Base-by-base conservation (phyloP, 371 early-diverging fungal genomes). In the Smittium culicis region DNA sequence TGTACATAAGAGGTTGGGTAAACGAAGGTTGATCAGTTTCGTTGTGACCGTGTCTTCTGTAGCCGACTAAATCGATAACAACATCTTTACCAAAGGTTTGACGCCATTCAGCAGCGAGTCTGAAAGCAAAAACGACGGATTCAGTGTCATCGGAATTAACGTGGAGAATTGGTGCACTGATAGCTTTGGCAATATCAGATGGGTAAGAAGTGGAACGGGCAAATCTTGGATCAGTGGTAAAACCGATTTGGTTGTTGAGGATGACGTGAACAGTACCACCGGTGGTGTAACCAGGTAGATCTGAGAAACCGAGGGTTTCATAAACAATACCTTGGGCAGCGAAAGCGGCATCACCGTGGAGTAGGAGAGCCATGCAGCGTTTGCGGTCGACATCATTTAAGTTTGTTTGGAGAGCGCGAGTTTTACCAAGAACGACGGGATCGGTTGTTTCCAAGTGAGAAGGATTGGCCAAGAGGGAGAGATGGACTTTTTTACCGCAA, bases 201-300 rank as follows among this genome's bases (percentile, higher is more conserved):
- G 90, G 86, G 77, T 97, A 96, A 16, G 83, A 78, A 28, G 93
- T 88, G 2, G 92, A 92, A 27, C 98, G 86, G 0, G 94, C 90
- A 72, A 92, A 92, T 71, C 85, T 86, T 11, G 94, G 90, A 14
- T 91, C 90, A 14, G 96, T 96, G 0, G 97, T 97, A 78, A 92
- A 97, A 24, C 98, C 98, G 34, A 96, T 81, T 78, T 97, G 98
- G 75, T 97, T 97, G 76, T 97, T 96, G 71, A 97, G 94, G 32
- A 97, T 92, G 69, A 97, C 82, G 72, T 97, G 98, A 24, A 97
- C 77, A 1, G 92, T 88, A 1, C 98, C 97, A 67, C 97, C 98
- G 0, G 89, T 86, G 0, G 89, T 86, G 76, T 87, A 97, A 63
- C 91, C 92, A 1, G 96, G 93, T 56, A 97, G 78, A 69, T 96